Percentiles rank a stretch among this genome's conserved stretches.
Evolutionary conservation across 2,329 filamentous ascomycete species (phyloP).

Genomic region (Aspergillus oerlinghausenensis): DNA sequence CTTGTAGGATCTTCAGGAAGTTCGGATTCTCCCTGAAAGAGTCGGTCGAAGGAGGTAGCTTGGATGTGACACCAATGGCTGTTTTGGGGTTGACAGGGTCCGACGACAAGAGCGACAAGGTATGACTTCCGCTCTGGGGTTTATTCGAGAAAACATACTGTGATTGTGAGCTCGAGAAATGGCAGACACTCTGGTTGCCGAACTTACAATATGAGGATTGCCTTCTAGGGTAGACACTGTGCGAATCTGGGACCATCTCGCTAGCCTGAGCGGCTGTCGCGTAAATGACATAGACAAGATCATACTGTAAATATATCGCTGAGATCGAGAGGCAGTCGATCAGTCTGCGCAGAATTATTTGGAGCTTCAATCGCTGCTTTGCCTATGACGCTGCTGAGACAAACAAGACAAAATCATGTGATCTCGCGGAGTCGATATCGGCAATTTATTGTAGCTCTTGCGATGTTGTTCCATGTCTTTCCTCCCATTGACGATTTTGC

Average conservation of each 20-base stretch:
- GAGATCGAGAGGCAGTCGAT: not conserved
- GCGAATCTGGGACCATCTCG: slow-evolving; percentile 24
- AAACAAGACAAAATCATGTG: slow-evolving; percentile 32
- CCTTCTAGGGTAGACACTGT: slow-evolving; percentile 35
- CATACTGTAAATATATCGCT: slow-evolving; percentile 14
- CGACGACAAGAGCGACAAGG: slow-evolving; percentile 55
- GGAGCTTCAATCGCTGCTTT: not conserved
- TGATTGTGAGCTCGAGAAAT: slow-evolving; percentile 11
- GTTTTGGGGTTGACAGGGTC: slow-evolving; percentile 50
- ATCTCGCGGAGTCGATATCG: slow-evolving; percentile 15
- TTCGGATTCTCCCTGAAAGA: slow-evolving; percentile 53
- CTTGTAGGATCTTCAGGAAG: slow-evolving; percentile 54
- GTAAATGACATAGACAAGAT: slow-evolving; percentile 17
- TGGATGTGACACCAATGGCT: slow-evolving; percentile 51
- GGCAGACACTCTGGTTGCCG: not conserved
- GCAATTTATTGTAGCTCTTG: not conserved
- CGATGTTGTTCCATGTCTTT: not conserved
- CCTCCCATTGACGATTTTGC: not conserved
- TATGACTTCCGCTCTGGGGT: slow-evolving; percentile 34
- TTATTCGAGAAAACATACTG: slow-evolving; percentile 49
- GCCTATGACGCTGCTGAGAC: slow-evolving; percentile 13
- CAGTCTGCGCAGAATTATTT: not conserved
- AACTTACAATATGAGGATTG: slow-evolving; percentile 38
- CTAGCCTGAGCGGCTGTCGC: slow-evolving; percentile 15
- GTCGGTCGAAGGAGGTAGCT: slow-evolving; percentile 53